Percentiles rank a stretch among this genome's conserved stretches.
These are phyloP conservation scores for Yamagishiella unicocca DNA, from an alignment of 139 green algal genomes.

Conservation along the genomic window DNA sequence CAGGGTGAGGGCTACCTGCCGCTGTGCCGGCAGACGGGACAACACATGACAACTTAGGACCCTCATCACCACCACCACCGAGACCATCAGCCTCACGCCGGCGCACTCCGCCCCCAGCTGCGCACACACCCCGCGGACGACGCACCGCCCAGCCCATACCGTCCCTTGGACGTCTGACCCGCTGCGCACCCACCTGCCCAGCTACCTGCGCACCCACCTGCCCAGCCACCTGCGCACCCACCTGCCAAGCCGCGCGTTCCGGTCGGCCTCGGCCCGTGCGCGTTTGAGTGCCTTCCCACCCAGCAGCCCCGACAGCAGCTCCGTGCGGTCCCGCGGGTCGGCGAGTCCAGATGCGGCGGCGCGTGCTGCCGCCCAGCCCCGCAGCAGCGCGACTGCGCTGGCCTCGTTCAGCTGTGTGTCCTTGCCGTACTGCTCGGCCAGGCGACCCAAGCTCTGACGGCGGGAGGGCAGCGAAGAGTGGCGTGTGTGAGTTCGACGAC, in stretches of 20 bases:
- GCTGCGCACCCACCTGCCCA: too few relatives aligned
- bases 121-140: too few relatives aligned
- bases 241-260: constrained; percentile 14
- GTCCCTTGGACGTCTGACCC: too few relatives aligned
- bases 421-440: background rate
- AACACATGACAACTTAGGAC: too few relatives aligned
- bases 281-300: background rate
- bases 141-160: too few relatives aligned
- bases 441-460: background rate
- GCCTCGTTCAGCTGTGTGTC: background rate
- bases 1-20: too few relatives aligned
- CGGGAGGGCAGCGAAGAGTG: too few relatives aligned
- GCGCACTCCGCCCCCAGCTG: too few relatives aligned
- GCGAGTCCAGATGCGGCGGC: background rate
- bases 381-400: constrained; percentile 33
- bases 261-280: constrained; percentile 3
- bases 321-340: constrained; percentile 3
- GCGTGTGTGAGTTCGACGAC: too few relatives aligned
- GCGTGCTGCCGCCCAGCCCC: constrained; percentile 35
- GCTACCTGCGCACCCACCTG: background rate
- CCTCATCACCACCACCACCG: too few relatives aligned
- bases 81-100: too few relatives aligned
- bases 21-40: too few relatives aligned
- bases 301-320: constrained; percentile 16
- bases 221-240: background rate